A percentile compares a stretch with the other conserved stretches of the same genome.
These are phyloP conservation scores for Microdochium trichocladiopsis DNA, from an alignment of 2,329 filamentous ascomycete species.

Conservation along the genomic window DNA sequence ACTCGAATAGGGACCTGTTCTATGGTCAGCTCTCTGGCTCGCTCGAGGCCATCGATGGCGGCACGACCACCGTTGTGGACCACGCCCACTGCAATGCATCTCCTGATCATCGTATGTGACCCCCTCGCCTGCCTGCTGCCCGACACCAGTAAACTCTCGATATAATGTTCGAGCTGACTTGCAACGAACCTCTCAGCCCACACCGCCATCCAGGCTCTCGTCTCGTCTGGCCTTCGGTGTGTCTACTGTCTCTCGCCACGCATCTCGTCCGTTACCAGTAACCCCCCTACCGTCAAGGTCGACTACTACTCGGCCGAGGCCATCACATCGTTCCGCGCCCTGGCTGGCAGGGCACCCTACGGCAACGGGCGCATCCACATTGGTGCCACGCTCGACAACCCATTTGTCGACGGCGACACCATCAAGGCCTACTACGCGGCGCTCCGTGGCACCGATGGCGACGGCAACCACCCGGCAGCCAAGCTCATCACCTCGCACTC, in stretches of 20 bases:
- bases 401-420: slow-evolving; percentile 27
- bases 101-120: slow-evolving; percentile 19
- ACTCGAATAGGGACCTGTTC: slow-evolving; percentile 33
- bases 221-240: slow-evolving; percentile 35
- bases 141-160: too few species aligned
- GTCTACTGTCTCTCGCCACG: slow-evolving; percentile 34
- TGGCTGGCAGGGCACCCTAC: slow-evolving; percentile 21
- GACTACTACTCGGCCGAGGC: slow-evolving; percentile 26
- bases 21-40: slow-evolving; percentile 34
- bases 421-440: slow-evolving; percentile 27
- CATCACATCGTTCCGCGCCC: slow-evolving; percentile 23
- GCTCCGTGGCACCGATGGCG: slow-evolving; percentile 17
- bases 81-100: slow-evolving; percentile 25
- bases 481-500: slow-evolving; percentile 34
- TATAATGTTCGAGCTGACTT: too few species aligned
- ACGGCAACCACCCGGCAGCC: slow-evolving; percentile 12
- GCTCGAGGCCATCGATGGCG: slow-evolving; percentile 30
- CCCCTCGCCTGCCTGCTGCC: too few species aligned
- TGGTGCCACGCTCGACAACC: slow-evolving; percentile 34
- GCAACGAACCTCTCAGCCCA: slow-evolving; percentile 13
- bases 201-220: slow-evolving; percentile 29
- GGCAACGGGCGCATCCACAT: slow-evolving; percentile 26
- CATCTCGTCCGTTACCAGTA: slow-evolving; percentile 18
- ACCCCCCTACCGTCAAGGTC: slow-evolving; percentile 14
- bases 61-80: slow-evolving; percentile 33